These are phyloP conservation scores for Aureobasidium lini DNA, from an alignment of 2,329 filamentous ascomycete species.

Conservation along the genomic window DNA sequence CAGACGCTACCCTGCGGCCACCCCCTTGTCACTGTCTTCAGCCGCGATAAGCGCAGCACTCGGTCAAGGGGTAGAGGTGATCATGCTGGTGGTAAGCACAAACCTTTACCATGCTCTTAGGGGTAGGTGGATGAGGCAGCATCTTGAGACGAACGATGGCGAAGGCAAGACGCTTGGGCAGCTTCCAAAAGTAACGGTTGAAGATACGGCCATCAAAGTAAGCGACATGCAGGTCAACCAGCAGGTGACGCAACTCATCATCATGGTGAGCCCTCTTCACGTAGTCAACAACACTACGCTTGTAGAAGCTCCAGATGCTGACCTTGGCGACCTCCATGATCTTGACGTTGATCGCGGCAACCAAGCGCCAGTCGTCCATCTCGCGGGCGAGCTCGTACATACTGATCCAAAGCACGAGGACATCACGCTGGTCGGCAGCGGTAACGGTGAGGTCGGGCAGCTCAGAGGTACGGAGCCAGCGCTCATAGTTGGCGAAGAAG, in stretches of 20 bases:
- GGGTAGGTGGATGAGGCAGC: neutral
- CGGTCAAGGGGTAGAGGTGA: neutral
- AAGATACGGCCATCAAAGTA: neutral
- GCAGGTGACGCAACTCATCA: neutral
- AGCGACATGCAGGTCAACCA: neutral
- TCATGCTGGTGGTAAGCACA: conserved; percentile 3
- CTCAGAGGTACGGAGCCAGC: neutral
- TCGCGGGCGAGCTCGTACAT: neutral
- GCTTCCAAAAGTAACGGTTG: neutral
- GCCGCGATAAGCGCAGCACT: neutral
- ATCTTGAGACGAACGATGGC: neutral
- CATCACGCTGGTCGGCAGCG: neutral
- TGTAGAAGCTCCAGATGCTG: neutral
- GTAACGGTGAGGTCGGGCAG: neutral
- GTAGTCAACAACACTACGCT: neutral
- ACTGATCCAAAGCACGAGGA: neutral
- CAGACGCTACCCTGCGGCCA: too few species aligned
- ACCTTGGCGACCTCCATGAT: neutral
- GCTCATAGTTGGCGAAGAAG: conserved; percentile 8
- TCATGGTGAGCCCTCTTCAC: neutral
- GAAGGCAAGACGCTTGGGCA: neutral
- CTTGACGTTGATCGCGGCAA: neutral
- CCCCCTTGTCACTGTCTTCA: neutral
- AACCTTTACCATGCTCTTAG: neutral
- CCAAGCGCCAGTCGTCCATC: neutral